Conservation (phyloP, 257 asterid genomes). For the Orobanche coerulescens region DNA sequence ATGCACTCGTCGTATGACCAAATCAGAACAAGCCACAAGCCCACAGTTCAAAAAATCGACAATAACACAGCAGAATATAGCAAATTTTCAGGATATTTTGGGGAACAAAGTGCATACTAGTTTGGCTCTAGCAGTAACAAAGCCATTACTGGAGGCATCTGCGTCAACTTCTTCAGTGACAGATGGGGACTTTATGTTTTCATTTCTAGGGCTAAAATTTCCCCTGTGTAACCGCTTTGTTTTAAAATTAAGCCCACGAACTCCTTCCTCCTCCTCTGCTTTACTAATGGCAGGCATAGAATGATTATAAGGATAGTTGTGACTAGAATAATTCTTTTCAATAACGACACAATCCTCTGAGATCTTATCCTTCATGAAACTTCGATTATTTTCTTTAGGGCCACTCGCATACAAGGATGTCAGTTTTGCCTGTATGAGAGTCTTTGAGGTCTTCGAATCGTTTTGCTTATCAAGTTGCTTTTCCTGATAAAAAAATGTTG, state of each 20-base stretch:
- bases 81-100: neutral
- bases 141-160: conserved; percentile 61
- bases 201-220: conserved; percentile 49
- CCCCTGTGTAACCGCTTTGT: conserved; percentile 57
- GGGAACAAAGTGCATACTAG: conserved; percentile 45
- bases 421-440: conserved; percentile 51
- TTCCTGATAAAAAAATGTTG: conserved; percentile 36
- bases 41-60: conserved; percentile 2
- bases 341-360: conserved; percentile 45
- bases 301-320: conserved; percentile 28
- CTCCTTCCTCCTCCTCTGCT: conserved; percentile 48
- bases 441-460: conserved; percentile 33
- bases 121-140: conserved; percentile 92
- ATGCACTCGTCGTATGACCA: neutral
- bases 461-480: conserved; percentile 40
- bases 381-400: conserved; percentile 34
- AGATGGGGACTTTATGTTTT: conserved; percentile 47
- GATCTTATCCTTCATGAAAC: conserved; percentile 29
- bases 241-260: conserved; percentile 33
- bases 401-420: conserved; percentile 52
- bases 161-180: conserved; percentile 50
- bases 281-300: conserved; percentile 23
- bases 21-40: conserved; percentile 2
- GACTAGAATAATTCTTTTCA: conserved; percentile 32
- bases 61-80: conserved; percentile 20